These are phyloP conservation scores for Stagonosporopsis cucurbitacearum DNA, from an alignment of 2,329 filamentous ascomycete species.

Conservation along the genomic window DNA sequence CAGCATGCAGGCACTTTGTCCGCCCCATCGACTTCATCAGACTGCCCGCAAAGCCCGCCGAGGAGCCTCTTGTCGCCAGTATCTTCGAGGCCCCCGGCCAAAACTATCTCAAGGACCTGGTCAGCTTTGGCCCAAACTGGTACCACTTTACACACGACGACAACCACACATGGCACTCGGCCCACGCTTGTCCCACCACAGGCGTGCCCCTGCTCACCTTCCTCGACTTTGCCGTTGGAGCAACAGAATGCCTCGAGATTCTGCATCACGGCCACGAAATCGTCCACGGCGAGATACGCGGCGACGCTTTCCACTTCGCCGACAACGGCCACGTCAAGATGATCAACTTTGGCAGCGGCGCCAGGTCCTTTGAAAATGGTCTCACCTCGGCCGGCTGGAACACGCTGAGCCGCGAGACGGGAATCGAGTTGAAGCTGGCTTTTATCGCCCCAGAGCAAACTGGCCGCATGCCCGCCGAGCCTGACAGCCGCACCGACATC, in stretches of 20 bases:
- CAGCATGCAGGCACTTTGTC: slow-evolving; percentile 75
- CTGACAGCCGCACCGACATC: slow-evolving; percentile 86
- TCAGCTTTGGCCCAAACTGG: slow-evolving; percentile 75
- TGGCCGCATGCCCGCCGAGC: slow-evolving; percentile 88
- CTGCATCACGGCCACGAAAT: slow-evolving; percentile 88
- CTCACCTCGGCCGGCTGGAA: slow-evolving; percentile 86
- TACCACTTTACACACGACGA: slow-evolving; percentile 40
- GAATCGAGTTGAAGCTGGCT: slow-evolving; percentile 85
- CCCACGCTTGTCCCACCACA: slow-evolving; percentile 47
- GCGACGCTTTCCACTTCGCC: slow-evolving; percentile 90
- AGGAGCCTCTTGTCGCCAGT: slow-evolving; percentile 77
- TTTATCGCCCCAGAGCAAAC: slow-evolving; percentile 97
- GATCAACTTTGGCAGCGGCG: slow-evolving; percentile 83
- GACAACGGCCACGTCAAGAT: slow-evolving; percentile 77
- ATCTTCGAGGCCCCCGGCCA: slow-evolving; percentile 80
- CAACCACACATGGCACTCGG: slow-evolving; percentile 22
- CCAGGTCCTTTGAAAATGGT: slow-evolving; percentile 88
- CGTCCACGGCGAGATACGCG: slow-evolving; percentile 88
- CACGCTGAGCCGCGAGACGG: slow-evolving; percentile 78
- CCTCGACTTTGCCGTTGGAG: slow-evolving; percentile 89
- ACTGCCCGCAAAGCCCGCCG: slow-evolving; percentile 70
- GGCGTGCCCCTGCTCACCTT: slow-evolving; percentile 77
- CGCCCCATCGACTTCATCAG: slow-evolving; percentile 81
- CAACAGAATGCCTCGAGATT: slow-evolving; percentile 83
- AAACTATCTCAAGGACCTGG: slow-evolving; percentile 73